Conservation (phyloP, 805 yeast genomes). For the Zygoascus flipseniorum region DNA sequence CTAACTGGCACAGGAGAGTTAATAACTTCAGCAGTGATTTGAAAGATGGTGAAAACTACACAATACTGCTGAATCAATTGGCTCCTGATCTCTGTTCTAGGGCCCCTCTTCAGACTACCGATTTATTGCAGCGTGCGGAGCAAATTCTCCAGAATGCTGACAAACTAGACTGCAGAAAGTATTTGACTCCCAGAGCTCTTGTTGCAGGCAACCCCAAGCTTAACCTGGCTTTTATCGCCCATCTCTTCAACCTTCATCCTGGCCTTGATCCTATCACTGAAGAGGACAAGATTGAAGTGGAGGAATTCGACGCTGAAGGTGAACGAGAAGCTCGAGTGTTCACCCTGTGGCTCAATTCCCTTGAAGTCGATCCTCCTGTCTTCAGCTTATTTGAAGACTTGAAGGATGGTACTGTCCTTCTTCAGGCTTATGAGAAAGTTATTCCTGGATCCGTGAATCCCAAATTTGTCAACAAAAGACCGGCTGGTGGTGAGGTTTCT, state of each 20-base stretch:
- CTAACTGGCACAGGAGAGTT: conserved; percentile 82
- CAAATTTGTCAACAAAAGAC: conserved; percentile 79
- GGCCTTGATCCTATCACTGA: conserved; percentile 88
- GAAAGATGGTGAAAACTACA: conserved; percentile 91
- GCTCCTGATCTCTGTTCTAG: conserved; percentile 76
- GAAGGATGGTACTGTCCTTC: conserved; percentile 80
- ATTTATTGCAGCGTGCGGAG: conserved; percentile 76
- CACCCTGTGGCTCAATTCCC: conserved; percentile 92
- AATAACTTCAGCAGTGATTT: conserved; percentile 81
- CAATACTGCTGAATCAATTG: conserved; percentile 80
- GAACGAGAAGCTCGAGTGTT: conserved; percentile 99
- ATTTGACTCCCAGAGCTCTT: conserved; percentile 84
- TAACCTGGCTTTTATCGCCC: conserved; percentile 95
- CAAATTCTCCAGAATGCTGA: conserved; percentile 82
- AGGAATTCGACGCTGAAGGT: conserved; percentile 98
- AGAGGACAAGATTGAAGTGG: conserved; percentile 91
- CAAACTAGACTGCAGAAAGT: conserved; percentile 84
- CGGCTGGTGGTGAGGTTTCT: conserved; percentile 60
- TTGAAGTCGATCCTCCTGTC: conserved; percentile 93
- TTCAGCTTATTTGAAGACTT: conserved; percentile 87
- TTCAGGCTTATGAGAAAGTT: conserved; percentile 93
- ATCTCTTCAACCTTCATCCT: conserved; percentile 91
- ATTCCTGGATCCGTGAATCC: conserved; percentile 84
- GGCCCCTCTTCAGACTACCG: conserved; percentile 70
- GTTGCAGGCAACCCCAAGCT: conserved; percentile 95